These are phyloP conservation scores for Staphylotrichum longicolle DNA, from an alignment of 495 filamentous ascomycete species.

Conservation along the genomic window DNA sequence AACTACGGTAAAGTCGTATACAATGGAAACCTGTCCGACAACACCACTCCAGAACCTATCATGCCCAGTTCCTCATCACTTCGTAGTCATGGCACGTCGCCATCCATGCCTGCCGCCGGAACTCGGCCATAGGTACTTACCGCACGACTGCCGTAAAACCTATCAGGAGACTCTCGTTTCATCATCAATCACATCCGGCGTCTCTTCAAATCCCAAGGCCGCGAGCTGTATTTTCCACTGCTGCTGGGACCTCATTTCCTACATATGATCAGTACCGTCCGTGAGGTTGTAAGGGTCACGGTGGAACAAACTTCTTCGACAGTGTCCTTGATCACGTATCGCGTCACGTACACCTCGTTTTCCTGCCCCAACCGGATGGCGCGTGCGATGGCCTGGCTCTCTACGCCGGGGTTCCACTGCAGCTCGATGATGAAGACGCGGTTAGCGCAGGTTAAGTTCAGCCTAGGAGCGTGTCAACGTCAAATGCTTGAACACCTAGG, in stretches of 20 bases:
- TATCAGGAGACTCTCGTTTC: background rate
- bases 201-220: background rate
- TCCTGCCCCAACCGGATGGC: background rate
- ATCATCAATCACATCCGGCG: background rate
- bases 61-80: no score
- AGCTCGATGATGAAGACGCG: constrained; percentile 1
- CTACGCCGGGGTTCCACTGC: background rate
- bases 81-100: no score
- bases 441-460: background rate
- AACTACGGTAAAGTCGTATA: no score
- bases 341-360: constrained; percentile 1
- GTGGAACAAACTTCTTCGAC: background rate
- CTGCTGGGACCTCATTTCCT: constrained; percentile 2
- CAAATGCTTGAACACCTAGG: background rate
- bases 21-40: no score
- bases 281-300: background rate
- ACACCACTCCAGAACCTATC: no score
- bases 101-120: no score
- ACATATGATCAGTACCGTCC: background rate
- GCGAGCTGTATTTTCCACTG: background rate
- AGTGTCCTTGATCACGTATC: background rate
- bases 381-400: background rate
- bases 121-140: no score
- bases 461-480: background rate
- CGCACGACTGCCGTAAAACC: background rate